phyloP scores from a whole-genome alignment of 2,329 filamentous ascomycete genomes.

The Penicillium sp. region DNA sequence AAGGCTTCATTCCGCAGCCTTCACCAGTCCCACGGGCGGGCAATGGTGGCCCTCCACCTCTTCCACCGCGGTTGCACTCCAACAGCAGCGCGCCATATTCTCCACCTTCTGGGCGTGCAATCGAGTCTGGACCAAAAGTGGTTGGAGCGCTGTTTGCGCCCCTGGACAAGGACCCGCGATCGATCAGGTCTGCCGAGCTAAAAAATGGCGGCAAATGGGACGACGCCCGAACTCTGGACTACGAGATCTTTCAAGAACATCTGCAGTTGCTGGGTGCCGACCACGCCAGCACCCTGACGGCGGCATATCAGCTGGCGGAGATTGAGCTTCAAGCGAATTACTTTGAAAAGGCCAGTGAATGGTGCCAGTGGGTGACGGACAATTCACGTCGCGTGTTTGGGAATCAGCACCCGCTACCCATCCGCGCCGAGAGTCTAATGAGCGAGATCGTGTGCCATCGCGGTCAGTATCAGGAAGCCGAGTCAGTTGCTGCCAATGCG shows the following conservation, averaged over 20 bases:
- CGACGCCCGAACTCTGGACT: slow-evolving; percentile 24
- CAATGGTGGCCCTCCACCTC: slow-evolving; percentile 14
- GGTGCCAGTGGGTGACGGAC: slow-evolving; percentile 27
- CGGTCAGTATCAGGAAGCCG: slow-evolving; percentile 24
- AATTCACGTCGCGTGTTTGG: slow-evolving; percentile 24
- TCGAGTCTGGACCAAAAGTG: slow-evolving; percentile 9
- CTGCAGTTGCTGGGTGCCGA: slow-evolving; percentile 24
- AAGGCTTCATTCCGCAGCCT: slow-evolving; percentile 26
- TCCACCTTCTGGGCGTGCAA: slow-evolving; percentile 8
- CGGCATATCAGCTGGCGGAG: slow-evolving; percentile 25
- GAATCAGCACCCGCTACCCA: slow-evolving; percentile 21
- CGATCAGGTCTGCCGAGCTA: slow-evolving; percentile 20
- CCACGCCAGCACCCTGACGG: slow-evolving; percentile 23
- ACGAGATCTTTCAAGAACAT: slow-evolving; percentile 28
- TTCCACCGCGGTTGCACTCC: slow-evolving; percentile 24
- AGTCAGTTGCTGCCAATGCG: slow-evolving; percentile 28
- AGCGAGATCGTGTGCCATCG: slow-evolving; percentile 23
- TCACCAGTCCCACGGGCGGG: slow-evolving; percentile 8
- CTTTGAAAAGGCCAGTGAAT: slow-evolving; percentile 24
- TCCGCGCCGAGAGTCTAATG: slow-evolving; percentile 26
- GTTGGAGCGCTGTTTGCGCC: slow-evolving; percentile 17
- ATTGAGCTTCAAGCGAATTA: slow-evolving; percentile 22
- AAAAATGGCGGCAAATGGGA: slow-evolving; percentile 27
- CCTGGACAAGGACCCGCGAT: slow-evolving; percentile 25
- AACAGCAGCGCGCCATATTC: slow-evolving; percentile 26